phyloP scores from a whole-genome alignment of 2,329 filamentous ascomycete genomes.

The Chrysosporium queenslandicum region DNA sequence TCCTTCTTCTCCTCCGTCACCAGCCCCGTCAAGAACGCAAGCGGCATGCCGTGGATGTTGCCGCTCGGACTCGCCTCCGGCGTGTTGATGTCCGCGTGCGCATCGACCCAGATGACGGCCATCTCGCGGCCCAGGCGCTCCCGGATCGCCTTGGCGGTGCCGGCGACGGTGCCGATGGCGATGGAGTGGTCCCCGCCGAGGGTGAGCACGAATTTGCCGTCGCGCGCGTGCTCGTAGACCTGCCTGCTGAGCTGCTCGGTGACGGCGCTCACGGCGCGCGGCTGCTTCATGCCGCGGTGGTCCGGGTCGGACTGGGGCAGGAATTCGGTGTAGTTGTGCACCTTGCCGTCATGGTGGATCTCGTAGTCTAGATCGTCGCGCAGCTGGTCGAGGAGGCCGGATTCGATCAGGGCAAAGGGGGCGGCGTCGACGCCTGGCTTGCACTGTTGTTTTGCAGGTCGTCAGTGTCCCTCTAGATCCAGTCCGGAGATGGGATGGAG shows the following conservation, averaged over 20 bases:
- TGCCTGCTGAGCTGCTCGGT: slow-evolving; percentile 69
- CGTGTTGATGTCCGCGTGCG: slow-evolving; percentile 95
- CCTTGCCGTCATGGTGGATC: slow-evolving; percentile 69
- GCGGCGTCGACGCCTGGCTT: slow-evolving; percentile 88
- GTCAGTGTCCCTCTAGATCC: no score
- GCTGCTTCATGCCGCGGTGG: slow-evolving; percentile 89
- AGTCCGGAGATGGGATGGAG: no score
- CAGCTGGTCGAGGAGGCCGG: slow-evolving; percentile 75
- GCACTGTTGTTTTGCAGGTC: slow-evolving; percentile 50
- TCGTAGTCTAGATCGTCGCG: slow-evolving; percentile 78
- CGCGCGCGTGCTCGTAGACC: slow-evolving; percentile 74
- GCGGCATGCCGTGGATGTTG: slow-evolving; percentile 97
- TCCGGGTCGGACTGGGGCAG: slow-evolving; percentile 58
- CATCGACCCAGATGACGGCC: slow-evolving; percentile 97
- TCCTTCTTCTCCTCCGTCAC: slow-evolving; percentile 65
- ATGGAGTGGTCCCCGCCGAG: slow-evolving; percentile 95
- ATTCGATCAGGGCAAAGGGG: slow-evolving; percentile 76
- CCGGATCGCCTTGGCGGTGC: slow-evolving; percentile 72
- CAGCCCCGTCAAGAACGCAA: slow-evolving; percentile 80
- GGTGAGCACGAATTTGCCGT: slow-evolving; percentile 81
- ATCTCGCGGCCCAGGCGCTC: slow-evolving; percentile 70
- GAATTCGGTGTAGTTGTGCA: slow-evolving; percentile 72
- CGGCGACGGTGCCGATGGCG: slow-evolving; percentile 85
- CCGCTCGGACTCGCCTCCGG: slow-evolving; percentile 82
- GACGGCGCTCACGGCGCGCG: slow-evolving; percentile 72